phyloP scores from a whole-genome alignment of 2,329 filamentous ascomycete species.

The Ophiostoma himal-ulmi region DNA sequence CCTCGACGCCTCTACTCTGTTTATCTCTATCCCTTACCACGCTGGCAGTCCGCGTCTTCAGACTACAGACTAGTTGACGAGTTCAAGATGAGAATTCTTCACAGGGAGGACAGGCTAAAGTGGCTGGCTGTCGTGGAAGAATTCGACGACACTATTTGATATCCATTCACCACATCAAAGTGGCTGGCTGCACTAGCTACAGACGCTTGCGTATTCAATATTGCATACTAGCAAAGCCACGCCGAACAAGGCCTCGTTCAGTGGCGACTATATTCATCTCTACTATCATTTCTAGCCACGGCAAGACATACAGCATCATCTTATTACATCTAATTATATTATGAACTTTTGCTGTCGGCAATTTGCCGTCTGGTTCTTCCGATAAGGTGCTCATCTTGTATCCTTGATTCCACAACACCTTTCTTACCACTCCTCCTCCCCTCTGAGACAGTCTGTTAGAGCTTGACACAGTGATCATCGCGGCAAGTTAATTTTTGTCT shows the following conservation, averaged over 20 bases:
- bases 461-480: background rate
- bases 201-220: constrained; percentile 4
- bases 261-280: background rate
- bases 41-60: background rate
- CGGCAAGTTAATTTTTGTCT: background rate
- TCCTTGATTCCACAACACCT: background rate
- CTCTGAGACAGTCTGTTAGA: constrained; percentile 1
- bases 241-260: no score
- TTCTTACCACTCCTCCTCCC: background rate
- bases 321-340: background rate
- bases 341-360: no score
- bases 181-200: background rate
- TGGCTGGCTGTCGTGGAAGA: background rate
- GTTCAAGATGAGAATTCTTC: background rate
- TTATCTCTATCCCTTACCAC: background rate
- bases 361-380: background rate
- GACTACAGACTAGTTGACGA: background rate
- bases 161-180: background rate
- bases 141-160: background rate
- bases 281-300: background rate
- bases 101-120: background rate
- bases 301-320: background rate
- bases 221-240: background rate
- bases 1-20: background rate
- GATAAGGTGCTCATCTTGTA: background rate